Conservation (phyloP, 257 asterid species). For the Nicotiana tomentosiformis region DNA sequence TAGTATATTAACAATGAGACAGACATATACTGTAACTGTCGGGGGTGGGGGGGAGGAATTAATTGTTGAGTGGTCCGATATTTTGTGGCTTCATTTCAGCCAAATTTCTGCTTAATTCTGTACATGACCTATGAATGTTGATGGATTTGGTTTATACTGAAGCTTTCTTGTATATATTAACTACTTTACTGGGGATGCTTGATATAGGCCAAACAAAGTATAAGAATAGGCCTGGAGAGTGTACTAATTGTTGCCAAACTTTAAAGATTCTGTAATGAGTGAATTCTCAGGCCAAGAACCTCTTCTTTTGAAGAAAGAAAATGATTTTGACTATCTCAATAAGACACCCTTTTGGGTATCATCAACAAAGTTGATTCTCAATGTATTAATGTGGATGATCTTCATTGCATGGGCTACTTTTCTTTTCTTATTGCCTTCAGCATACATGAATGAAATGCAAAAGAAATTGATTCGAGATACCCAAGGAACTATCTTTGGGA, state of each 20-base stretch:
- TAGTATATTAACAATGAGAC: not conserved
- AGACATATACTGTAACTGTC: too few relatives aligned
- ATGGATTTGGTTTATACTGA: not conserved
- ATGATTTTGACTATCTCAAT: constrained; percentile 11
- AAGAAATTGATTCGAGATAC: constrained; percentile 14
- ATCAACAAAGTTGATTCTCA: constrained; percentile 44
- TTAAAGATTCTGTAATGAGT: constrained; percentile 25
- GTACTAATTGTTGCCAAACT: not conserved
- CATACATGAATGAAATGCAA: not conserved
- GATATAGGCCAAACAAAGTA: not conserved
- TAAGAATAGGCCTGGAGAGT: too few relatives aligned
- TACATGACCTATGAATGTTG: not conserved
- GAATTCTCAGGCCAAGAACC: constrained; percentile 33
- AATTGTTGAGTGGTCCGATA: not conserved
- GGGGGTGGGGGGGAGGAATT: too few relatives aligned
- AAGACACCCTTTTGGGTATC: constrained; percentile 26
- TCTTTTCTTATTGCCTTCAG: constrained; percentile 44
- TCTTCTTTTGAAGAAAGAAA: constrained; percentile 38
- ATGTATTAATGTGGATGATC: constrained; percentile 43
- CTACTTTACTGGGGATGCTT: not conserved
- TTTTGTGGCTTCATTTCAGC: constrained; percentile 12
- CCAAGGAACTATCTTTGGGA: constrained; percentile 31
- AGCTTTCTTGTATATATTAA: not conserved
- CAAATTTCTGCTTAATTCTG: not conserved
- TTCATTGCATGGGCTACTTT: constrained; percentile 57